Percentiles rank a stretch among this genome's conserved stretches.
These are phyloP conservation scores for Nyctanthes arbortristis DNA, from an alignment of 257 asterid genomes.

Conservation along the genomic window DNA sequence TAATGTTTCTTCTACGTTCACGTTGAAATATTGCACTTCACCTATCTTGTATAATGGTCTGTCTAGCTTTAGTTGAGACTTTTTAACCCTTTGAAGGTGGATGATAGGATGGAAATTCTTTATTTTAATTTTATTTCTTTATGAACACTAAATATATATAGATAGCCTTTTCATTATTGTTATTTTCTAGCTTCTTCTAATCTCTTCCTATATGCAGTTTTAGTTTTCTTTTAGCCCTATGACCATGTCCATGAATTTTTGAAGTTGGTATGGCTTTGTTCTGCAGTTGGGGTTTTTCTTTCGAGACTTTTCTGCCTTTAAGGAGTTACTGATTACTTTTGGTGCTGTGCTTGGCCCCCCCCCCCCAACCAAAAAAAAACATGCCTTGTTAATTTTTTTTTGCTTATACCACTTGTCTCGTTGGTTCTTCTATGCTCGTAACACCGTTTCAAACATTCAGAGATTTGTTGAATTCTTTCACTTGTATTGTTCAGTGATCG, in stretches of 20 bases:
- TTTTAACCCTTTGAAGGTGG: not conserved
- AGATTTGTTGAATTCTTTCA: conserved; percentile 19
- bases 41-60: not conserved
- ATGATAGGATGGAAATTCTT: not conserved
- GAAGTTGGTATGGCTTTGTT: not conserved
- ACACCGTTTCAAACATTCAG: not conserved
- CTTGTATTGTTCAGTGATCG: conserved; percentile 64
- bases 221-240: not conserved
- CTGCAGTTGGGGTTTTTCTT: not conserved
- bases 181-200: not conserved
- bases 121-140: not conserved
- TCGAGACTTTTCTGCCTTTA: not conserved
- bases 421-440: not conserved
- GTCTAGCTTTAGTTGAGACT: not conserved
- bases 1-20: not conserved
- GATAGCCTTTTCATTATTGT: not conserved
- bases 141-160: not conserved
- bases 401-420: not conserved
- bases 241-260: not conserved
- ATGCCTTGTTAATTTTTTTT: too few species aligned
- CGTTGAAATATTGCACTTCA: not conserved
- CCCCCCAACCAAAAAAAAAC: too few species aligned
- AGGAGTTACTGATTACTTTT: not conserved
- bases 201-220: not conserved
- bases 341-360: too few species aligned